A percentile compares a stretch with the other conserved stretches of the same genome.
Conservation (phyloP, 2,329 filamentous ascomycete species). For the Colletotrichum salicis region DNA sequence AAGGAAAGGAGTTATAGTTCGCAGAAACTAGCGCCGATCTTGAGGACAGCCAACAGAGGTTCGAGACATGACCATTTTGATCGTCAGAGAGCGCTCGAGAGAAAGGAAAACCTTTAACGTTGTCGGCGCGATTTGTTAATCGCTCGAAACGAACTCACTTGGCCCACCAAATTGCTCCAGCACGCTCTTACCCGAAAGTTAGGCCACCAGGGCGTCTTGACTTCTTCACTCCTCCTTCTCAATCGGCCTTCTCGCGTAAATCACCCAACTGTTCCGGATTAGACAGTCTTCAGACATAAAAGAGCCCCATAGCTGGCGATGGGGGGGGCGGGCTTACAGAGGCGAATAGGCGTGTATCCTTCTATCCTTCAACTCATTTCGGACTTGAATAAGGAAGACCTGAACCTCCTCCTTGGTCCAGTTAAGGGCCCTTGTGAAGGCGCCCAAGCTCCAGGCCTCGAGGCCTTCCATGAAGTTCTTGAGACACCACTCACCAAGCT, state of each 20-base stretch:
- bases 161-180: too few relatives aligned
- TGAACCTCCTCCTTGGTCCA: conserved; percentile 45
- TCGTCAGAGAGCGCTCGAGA: too few relatives aligned
- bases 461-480: conserved; percentile 45
- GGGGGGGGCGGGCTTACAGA: conserved; percentile 36
- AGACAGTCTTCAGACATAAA: not conserved
- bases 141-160: too few relatives aligned
- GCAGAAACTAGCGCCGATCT: too few relatives aligned
- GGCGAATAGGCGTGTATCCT: conserved; percentile 45
- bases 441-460: conserved; percentile 42
- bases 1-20: too few relatives aligned
- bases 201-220: too few relatives aligned
- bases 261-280: not conserved
- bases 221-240: not conserved
- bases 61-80: too few relatives aligned
- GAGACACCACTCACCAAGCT: conserved; percentile 46
- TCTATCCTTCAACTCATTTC: conserved; percentile 42
- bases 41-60: too few relatives aligned
- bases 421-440: conserved; percentile 43
- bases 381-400: conserved; percentile 42
- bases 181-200: too few relatives aligned
- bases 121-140: too few relatives aligned
- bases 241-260: not conserved
- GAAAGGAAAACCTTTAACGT: too few relatives aligned
- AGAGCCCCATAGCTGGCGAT: not conserved